A percentile compares a stretch with the other conserved stretches of the same genome.
Conservation (phyloP, 306 rosid species). For the Sechiopsis laciniata region DNA sequence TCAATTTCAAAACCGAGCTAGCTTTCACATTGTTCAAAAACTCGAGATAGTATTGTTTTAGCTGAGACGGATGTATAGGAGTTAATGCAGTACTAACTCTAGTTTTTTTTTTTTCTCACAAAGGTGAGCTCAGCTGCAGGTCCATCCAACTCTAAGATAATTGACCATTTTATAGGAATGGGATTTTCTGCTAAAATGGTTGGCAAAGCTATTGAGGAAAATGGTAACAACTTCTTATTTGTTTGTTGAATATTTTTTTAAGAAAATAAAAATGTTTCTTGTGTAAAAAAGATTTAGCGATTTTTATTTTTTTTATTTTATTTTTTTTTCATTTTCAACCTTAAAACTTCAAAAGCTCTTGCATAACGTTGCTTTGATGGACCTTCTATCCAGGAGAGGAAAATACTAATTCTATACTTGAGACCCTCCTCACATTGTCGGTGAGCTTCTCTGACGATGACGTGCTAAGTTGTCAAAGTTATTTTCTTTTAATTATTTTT, state of each 20-base stretch:
- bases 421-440: constrained; percentile 64
- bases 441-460: constrained; percentile 39
- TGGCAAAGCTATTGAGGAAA: constrained; percentile 62
- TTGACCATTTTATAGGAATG: constrained; percentile 60
- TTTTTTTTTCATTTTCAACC: too few species aligned
- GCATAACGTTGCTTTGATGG: constrained; percentile 26
- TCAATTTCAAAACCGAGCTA: neutral
- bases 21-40: too few species aligned
- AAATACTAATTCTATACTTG: constrained; percentile 51
- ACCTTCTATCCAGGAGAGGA: constrained; percentile 76
- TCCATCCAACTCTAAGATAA: constrained; percentile 55
- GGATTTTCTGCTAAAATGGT: constrained; percentile 75
- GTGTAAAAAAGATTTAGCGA: neutral
- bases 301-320: too few species aligned
- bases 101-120: constrained; percentile 17
- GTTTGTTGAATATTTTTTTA: neutral
- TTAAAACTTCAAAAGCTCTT: too few species aligned
- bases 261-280: neutral
- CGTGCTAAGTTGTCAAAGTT: neutral
- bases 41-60: neutral
- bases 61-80: too few species aligned
- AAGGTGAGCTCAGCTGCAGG: constrained; percentile 65
- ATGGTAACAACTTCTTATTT: constrained; percentile 43
- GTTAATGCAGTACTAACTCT: too few species aligned
- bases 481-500: neutral